Conservation (phyloP, 129 eudicot species). For the Centrapalus pauciflorus region DNA sequence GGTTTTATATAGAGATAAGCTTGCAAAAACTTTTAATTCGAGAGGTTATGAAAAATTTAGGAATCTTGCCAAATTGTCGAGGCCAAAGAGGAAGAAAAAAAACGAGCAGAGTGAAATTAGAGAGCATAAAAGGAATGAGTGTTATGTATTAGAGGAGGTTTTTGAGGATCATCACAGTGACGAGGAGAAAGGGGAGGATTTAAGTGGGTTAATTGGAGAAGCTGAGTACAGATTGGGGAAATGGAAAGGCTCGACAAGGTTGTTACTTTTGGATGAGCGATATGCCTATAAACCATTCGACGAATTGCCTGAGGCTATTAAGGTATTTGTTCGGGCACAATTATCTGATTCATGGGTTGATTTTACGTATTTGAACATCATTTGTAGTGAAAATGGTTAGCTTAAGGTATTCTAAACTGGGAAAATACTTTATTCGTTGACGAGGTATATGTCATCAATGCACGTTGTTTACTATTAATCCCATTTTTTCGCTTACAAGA, state of each 20-base stretch:
- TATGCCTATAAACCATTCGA: constrained; percentile 37
- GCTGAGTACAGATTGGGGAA: constrained; percentile 30
- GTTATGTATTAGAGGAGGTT: constrained; percentile 40
- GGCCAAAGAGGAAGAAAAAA: constrained; percentile 58
- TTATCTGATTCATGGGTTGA: constrained; percentile 18
- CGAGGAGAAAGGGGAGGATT: constrained; percentile 35
- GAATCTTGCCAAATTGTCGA: constrained; percentile 72
- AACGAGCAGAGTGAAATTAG: constrained; percentile 12
- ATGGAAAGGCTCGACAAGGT: constrained; percentile 85
- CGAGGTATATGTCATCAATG: neutral
- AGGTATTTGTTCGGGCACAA: constrained; percentile 39
- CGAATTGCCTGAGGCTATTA: constrained; percentile 82
- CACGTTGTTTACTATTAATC: neutral
- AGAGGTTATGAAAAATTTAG: constrained; percentile 66
- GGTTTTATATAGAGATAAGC: constrained; percentile 64
- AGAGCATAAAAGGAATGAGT: constrained; percentile 29
- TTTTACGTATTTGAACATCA: neutral
- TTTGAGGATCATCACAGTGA: constrained; percentile 31
- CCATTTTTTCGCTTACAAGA: neutral
- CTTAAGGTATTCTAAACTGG: neutral
- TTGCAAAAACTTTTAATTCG: constrained; percentile 50
- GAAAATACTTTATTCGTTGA: neutral
- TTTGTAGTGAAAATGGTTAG: neutral
- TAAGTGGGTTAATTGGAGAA: constrained; percentile 73
- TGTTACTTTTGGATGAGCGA: constrained; percentile 79